Base-by-base conservation (phyloP, 805 yeast genomes). In the Zygotorulaspora chibaensis region DNA sequence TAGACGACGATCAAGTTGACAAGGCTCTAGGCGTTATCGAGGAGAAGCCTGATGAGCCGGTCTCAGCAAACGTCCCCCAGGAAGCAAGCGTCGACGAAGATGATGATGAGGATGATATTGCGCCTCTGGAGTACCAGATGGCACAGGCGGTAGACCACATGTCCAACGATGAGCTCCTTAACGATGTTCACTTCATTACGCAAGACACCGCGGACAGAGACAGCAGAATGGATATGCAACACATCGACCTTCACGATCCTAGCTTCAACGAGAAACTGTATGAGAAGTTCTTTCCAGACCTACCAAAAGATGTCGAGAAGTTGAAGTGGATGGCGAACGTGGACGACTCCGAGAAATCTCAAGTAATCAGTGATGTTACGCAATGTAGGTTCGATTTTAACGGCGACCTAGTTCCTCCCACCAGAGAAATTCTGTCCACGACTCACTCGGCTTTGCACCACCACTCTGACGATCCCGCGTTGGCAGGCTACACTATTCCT, bases 271-370 rank as follows among this genome's bases (percentile, higher is more conserved):
- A 81, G 23, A 83, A 88, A 58, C 68, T 93, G 42, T 93, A 89
- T 57, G 84, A 81, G 20, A 86, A 85, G 59, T 91, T 80, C 67
- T 93, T 82, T 67, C 97, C 99, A 1, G 91, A 89, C 53, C 70
- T 93, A 41, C 96, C 96, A 1, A 80, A 73, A 39, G 96, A 93
- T 53, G 77, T 87, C 0, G 81, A 79, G 34, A 84, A 87, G 56
- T 65, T 93, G 46, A 85, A 89, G 48, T 93, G 99, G 99, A 90
- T 90, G 96, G 76, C 83, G 46, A 81, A 86, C 2, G 77, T 83
- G 0, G 71, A 76, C 20, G 73, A 76, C 1, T 50, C 65, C 10
- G 65, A 68, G 18, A 66, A 68, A 0, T 45, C 53, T 0, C 42
- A 53, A 0, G 54, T 66, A 0, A 66, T 70, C 65, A 54, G 72